Conservation (phyloP, 257 asterid species). For the Solanum acaule region DNA sequence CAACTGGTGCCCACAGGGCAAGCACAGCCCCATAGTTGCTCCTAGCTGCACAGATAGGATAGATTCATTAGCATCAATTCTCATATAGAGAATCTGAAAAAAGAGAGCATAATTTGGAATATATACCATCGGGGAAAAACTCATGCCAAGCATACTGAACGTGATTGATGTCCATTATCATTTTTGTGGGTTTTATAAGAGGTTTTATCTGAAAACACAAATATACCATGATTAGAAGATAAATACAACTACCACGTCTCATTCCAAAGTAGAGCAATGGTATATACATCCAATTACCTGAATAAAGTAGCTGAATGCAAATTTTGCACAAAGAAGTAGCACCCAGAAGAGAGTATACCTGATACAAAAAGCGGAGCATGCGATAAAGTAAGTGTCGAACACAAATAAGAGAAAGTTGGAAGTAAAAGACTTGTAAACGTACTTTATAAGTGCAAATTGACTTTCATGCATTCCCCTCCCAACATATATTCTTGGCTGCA, state of each 20-base stretch:
- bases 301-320: slow-evolving; percentile 69
- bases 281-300: slow-evolving; percentile 46
- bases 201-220: slow-evolving; percentile 70
- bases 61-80: slow-evolving; percentile 7
- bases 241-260: background rate
- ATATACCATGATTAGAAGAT: slow-evolving; percentile 11
- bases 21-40: slow-evolving; percentile 59
- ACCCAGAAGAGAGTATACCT: slow-evolving; percentile 94
- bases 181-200: slow-evolving; percentile 73
- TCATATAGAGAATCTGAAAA: background rate
- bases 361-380: slow-evolving; percentile 14
- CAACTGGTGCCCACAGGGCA: slow-evolving; percentile 79
- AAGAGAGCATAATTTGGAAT: background rate
- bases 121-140: slow-evolving; percentile 75
- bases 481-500: slow-evolving; percentile 90
- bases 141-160: slow-evolving; percentile 93
- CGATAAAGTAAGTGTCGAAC: slow-evolving; percentile 7
- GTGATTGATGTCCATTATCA: slow-evolving; percentile 53
- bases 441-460: slow-evolving; percentile 85
- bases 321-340: slow-evolving; percentile 67
- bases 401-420: background rate
- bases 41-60: slow-evolving; percentile 49
- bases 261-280: background rate
- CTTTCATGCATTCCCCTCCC: slow-evolving; percentile 99
- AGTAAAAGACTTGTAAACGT: slow-evolving; percentile 17